Evolutionary conservation across 768 basidiomycete species (phyloP), one percentile per base, ranked within the genome.

Genomic region (Roridomyces roridus): DNA sequence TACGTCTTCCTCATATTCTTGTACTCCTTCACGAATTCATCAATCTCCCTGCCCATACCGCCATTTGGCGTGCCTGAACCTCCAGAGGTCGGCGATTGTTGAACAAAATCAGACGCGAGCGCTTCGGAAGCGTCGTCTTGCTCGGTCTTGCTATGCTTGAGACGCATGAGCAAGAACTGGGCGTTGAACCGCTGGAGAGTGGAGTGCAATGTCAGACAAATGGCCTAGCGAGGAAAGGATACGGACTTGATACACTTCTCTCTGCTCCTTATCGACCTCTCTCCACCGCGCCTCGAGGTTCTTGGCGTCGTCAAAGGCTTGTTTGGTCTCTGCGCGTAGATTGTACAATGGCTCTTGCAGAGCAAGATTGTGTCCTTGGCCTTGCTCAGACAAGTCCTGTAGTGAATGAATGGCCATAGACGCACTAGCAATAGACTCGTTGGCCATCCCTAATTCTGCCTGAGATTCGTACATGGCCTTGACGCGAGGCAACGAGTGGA

Each of bases 61-160:
- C 71, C 70, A 31, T 70, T 71, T 11, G 79, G 72, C 21, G 75
- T 77, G 17, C 72, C 75, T 8, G 75, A 66, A 10, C 64, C 70
- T 24, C 44, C 46, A 10, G 56, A n/a, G 20, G 29, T 23, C 6
- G 48, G 60, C 47, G 57, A 70, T 18, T 84, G 84, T 53, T 90
- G 86, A 24, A 97, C 82, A 68, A 98, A 97, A 0, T 85, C 75
- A n/a, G 87, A 83, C 1, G 94, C 94, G 21, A 96, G 74, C 2
- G 85, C 78, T 71, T 98, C 96, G 1, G 94, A 95, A 14, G 83
- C 76, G 55, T 95, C 94, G 62, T 98, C 96, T 72, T 96, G 95
- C 20, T 89, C 89, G 0, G 89, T 94, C 17, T 89, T 88, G 28
- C 94, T 90, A 68, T 98, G 95, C 40, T 87, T 83, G 12, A 96